Evolutionary conservation across 345 rosid genomes (phyloP).

Genomic region (Bruguiera sexangula): DNA sequence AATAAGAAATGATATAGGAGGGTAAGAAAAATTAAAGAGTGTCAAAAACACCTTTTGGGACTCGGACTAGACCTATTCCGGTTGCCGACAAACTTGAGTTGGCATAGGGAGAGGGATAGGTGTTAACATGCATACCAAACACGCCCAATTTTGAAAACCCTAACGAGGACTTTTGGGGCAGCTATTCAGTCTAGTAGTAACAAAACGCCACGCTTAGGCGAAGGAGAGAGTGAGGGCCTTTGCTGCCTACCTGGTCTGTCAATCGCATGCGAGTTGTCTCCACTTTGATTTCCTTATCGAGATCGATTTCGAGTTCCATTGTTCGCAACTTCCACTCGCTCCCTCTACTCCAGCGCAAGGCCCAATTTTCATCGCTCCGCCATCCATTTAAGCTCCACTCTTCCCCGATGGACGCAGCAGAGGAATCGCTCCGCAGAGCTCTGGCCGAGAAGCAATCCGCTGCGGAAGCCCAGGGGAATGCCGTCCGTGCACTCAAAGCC

Average conservation of each 20-base stretch:
- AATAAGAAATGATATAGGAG: background rate
- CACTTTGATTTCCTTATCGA: conserved; percentile 27
- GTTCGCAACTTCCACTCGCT: conserved; percentile 19
- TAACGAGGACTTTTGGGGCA: background rate
- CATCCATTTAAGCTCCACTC: conserved; percentile 3
- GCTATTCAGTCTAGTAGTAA: background rate
- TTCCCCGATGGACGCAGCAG: conserved; percentile 48
- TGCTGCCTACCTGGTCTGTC: too few relatives aligned
- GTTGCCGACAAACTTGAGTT: background rate
- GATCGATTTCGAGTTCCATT: conserved; percentile 16
- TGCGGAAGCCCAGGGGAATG: conserved; percentile 67
- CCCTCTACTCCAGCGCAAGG: conserved; percentile 12
- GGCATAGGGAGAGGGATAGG: background rate
- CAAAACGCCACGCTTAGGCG: background rate
- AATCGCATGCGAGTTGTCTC: conserved; percentile 43
- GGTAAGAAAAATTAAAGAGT: background rate
- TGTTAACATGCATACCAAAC: conserved; percentile 9
- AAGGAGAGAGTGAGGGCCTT: too few relatives aligned
- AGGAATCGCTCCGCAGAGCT: conserved; percentile 61
- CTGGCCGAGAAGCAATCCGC: conserved; percentile 60
- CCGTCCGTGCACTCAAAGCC: conserved; percentile 74
- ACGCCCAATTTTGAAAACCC: background rate
- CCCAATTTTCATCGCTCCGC: background rate
- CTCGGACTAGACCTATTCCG: background rate
- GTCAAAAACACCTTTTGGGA: too few relatives aligned